phyloP scores from a whole-genome alignment of 306 rosid genomes.

The Corylus heterophylla region DNA sequence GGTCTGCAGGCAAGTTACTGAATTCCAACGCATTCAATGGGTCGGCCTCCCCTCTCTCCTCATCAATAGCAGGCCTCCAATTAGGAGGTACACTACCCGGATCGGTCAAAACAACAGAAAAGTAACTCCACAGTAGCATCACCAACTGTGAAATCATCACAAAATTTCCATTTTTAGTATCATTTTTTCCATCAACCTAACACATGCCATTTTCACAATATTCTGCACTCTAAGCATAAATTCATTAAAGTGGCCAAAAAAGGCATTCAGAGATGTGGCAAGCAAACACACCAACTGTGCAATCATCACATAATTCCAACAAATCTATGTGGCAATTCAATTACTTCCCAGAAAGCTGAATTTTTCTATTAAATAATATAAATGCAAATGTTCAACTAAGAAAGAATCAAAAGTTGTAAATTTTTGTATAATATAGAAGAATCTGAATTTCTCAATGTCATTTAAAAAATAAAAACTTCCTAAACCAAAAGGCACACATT shows the following conservation, averaged over 20 bases:
- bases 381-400: background rate
- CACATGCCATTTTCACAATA: background rate
- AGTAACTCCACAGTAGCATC: slow-evolving; percentile 98
- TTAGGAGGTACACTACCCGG: slow-evolving; percentile 91
- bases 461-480: background rate
- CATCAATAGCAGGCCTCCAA: slow-evolving; percentile 89
- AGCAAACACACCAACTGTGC: too few relatives aligned
- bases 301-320: too few relatives aligned
- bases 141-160: slow-evolving; percentile 61
- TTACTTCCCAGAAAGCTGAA: background rate
- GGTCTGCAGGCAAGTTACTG: slow-evolving; percentile 44
- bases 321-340: background rate
- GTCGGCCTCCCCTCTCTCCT: slow-evolving; percentile 90
- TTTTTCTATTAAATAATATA: too few relatives aligned
- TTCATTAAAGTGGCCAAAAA: background rate
- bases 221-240: background rate
- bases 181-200: slow-evolving; percentile 13
- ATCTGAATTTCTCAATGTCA: background rate
- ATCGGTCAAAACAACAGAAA: slow-evolving; percentile 90
- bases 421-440: background rate
- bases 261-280: background rate
- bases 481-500: background rate
- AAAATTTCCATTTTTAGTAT: slow-evolving; percentile 23
- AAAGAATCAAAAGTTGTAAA: background rate
- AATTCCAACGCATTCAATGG: slow-evolving; percentile 73